Evolutionary conservation across 305 asterid species (phyloP).

Genomic region (Fraxinus floribunda): DNA sequence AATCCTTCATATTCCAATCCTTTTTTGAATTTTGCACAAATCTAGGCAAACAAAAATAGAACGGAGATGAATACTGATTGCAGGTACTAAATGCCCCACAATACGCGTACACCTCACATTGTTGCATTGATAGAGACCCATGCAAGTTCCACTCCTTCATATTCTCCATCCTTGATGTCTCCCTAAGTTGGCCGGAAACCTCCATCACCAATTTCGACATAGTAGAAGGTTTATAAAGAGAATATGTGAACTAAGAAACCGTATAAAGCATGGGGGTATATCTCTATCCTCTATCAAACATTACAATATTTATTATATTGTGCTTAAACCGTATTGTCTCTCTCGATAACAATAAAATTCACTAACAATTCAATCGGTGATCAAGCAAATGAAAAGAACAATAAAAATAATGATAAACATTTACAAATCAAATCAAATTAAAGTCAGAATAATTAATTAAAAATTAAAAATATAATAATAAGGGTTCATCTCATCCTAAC

Average conservation of each 20-base stretch:
- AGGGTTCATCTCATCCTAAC: no score
- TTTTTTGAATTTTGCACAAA: slow-evolving; percentile 30
- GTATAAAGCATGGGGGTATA: no score
- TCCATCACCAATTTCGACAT: slow-evolving; percentile 57
- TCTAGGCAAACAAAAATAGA: slow-evolving; percentile 55
- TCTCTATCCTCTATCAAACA: no score
- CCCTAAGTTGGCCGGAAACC: slow-evolving; percentile 58
- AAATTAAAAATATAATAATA: no score
- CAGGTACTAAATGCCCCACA: slow-evolving; percentile 22
- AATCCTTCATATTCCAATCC: slow-evolving; percentile 51
- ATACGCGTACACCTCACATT: slow-evolving; percentile 29
- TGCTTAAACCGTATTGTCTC: no score
- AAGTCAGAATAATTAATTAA: no score
- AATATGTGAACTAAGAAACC: slow-evolving; percentile 49
- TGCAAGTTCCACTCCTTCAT: slow-evolving; percentile 45
- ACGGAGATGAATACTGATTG: slow-evolving; percentile 41
- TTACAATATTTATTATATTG: no score
- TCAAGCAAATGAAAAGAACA: no score
- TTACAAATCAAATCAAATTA: no score
- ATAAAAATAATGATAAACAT: no score
- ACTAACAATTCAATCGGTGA: no score
- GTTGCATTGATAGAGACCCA: slow-evolving; percentile 60
- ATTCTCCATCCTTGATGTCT: slow-evolving; percentile 33
- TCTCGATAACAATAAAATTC: no score
- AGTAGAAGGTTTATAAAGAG: slow-evolving; percentile 28